Percentiles rank a stretch among this genome's conserved stretches.
Conservation (phyloP, 768 basidiomycete genomes). For the Tulasnella sp. region DNA sequence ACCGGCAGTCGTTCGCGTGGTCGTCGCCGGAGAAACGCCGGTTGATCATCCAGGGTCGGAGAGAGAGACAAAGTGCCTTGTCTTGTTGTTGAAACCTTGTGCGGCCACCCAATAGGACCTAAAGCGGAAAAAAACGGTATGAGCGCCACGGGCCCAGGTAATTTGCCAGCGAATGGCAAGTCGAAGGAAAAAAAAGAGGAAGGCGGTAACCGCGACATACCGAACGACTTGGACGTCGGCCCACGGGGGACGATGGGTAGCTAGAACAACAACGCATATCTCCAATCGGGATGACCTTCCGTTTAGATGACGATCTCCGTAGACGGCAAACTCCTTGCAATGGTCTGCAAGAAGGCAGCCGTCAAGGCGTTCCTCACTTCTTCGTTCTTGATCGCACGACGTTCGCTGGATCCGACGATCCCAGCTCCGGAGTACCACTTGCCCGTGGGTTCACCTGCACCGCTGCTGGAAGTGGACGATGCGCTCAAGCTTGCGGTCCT, state of each 20-base stretch:
- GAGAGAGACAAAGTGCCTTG: background rate
- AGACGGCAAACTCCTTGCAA: slow-evolving; percentile 17
- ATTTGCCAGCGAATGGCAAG: background rate
- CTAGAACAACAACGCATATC: too few species aligned
- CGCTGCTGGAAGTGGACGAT: slow-evolving; percentile 11
- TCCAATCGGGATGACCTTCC: background rate
- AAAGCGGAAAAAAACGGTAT: background rate
- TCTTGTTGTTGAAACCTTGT: background rate
- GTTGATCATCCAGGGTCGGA: background rate
- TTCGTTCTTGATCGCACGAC: slow-evolving; percentile 18
- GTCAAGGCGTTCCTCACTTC: slow-evolving; percentile 20
- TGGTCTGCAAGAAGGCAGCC: slow-evolving; percentile 6
- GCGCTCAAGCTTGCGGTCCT: background rate
- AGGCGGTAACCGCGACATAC: too few species aligned
- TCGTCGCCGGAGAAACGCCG: background rate
- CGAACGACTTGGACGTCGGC: too few species aligned
- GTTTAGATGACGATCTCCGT: slow-evolving; percentile 13
- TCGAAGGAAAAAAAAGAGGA: background rate
- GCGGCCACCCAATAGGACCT: background rate
- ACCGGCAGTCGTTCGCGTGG: background rate
- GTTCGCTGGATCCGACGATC: background rate
- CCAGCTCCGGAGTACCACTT: slow-evolving; percentile 19
- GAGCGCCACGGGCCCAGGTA: background rate
- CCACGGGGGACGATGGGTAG: too few species aligned
- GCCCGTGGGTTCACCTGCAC: background rate